Evolutionary conservation across 1,284 basidiomycete species (phyloP), one percentile per base, ranked within the genome.

Genomic region (Salmacisia buchloeana): DNA sequence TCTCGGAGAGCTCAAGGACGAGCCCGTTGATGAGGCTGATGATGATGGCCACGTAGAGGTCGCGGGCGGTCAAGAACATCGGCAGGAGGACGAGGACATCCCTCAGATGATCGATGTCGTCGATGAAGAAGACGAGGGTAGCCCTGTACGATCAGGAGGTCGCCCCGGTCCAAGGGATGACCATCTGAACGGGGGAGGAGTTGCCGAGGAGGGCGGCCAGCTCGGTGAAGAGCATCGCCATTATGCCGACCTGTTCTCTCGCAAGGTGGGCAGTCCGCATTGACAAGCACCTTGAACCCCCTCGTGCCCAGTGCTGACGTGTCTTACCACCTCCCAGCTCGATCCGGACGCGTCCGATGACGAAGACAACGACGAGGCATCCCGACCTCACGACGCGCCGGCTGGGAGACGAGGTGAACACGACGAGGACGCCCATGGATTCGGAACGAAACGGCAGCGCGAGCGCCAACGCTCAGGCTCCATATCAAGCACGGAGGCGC

Each of bases 301-400:
- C 29, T 4, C 25, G 23, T 3, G 15, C 3, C 7, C 45, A 3
- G 13, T 15, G 15, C 45, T 49, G 23, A 49, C 15, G 12, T 7
- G 13, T 27, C 45, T 25, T 5, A 49, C 25, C 45, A 3, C 13
- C 21, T 33, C 27, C 27, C 49, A 54, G 49, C 27, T 54, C 18
- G 31, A 54, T 33, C 49, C 49, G 13, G 49, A 54, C 29, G 49
- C 33, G 15, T 54, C 49, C 27, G 49, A 54, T 18, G 49, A 54
- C 15, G 49, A 54, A 12, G 49, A 54, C 46, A 31, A 46, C 43
- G 46, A 54, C 15, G 49, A n/a, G 12, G 13, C 23, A 31, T 3
- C 25, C 49, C 49, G 4, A 7, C 25, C 3, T 10, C 27, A 31
- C 10, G 29, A 54, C 21, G 29, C 27, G 31, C 49, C 27, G 27